Base-by-base conservation (phyloP, 345 rosid species). In the Eutrema japonicum region DNA sequence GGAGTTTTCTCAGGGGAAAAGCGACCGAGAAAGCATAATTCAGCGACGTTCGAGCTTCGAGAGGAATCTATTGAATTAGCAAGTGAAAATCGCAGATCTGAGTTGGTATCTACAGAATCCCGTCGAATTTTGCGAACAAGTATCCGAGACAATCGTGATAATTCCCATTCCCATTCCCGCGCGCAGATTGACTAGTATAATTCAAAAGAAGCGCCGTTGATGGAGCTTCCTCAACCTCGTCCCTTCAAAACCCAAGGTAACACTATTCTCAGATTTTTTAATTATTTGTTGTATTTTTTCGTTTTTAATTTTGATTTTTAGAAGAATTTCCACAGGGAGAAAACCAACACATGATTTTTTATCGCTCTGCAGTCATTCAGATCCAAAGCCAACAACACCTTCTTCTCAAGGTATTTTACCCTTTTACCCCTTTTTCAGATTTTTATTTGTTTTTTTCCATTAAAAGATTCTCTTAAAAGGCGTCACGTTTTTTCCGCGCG, bases 201-300 rank as follows among this genome's bases (percentile, higher is more conserved):
- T 65, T 78, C 6, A 36, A 65, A 27, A 59, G 40, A 7, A 49
- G 22, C 22, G 47, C 42, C 30, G 72, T 13, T 41, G 47, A 94
- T 95, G 97, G 99, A 92, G 93, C 89, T 92, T 69, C 92, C 93
- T 75, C 97, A 83, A 66, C 79, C 90, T 43, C 89, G 93, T 65
- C 71, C 89, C 42, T 88, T 83, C 29, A 93, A 85, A 71, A 65
- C 83, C 14, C 80, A 92, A 85, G 97, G 97, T 95, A 85, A 50
- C 58, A 36, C 62, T 41, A 56, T 62, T 16, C 46, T 16, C 40
- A 10, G 12, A 69, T 42, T 12, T 16, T n/a, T n/a, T n/a, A n/a
- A n/a, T 2, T 41, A 2, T 46, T 35, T 54, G 1, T 6, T 38
- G 26, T 22, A 26, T 3, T 3, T 16, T 14, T 40, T 38, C 33